Evolutionary conservation across 2,329 filamentous ascomycete species (phyloP), one percentile per base, ranked within the genome.

Genomic region (Aspergillus sp.): DNA sequence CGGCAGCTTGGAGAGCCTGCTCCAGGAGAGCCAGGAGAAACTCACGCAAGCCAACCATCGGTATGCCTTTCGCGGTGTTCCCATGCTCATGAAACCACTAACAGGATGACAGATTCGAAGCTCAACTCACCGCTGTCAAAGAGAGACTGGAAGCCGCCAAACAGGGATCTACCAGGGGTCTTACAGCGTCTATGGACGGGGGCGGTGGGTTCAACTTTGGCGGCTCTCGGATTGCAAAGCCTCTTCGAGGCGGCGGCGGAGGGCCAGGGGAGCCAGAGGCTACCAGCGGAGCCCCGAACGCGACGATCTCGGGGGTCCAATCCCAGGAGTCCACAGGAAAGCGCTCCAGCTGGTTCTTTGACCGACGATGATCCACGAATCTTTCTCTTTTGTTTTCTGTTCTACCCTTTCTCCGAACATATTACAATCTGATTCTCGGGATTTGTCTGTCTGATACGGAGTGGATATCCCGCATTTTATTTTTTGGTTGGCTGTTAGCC

Each of bases 11-110:
- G 91, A 98, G 67, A 81, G 75, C 53, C 68, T 98, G 53, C 72
- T 98, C 50, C 86, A 94, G 60, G 91, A 98, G 61, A 93, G 86
- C 55, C 91, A 98, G 67, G 91, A 98, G 71, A 98, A 98, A 69
- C 75, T 98, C 58, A 93, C 89, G 19, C 82, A 89, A 40, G 88
- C 91, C 25, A 98, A 95, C 61, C 89, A 96, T 67, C 83, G 93
- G 91, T 95, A 79, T 51, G 80, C 72, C 37, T 20, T 30, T 32
- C 22, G 35, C 34, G 40, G 16, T 16, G 22, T 36, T 39, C 20
- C 24, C 26, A 27, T 37, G 33, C 13, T 15, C 24, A 10, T 12
- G 10, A 2, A 7, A 15, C 20, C 15, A 29, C 29, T 36, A 33
- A 35, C 43, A 47, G 34, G 44, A 29, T 35, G 45, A n/a, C 57